Base-by-base conservation (phyloP, 768 basidiomycete species). In the Tricholoma bakamatsutake region DNA sequence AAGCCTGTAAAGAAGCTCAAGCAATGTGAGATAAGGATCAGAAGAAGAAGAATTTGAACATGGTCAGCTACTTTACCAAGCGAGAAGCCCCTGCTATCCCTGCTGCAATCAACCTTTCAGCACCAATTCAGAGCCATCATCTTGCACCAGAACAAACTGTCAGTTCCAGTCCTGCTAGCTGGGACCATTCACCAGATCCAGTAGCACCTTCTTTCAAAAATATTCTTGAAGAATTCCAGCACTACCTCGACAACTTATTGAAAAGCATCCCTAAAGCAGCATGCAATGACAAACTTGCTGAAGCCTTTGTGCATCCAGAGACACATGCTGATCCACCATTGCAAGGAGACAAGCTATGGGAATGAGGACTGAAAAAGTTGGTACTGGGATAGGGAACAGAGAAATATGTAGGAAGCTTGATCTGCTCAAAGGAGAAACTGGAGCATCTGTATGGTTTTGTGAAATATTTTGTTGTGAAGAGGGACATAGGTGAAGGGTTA, bases 331-430 rank as follows among this genome's bases (percentile, higher is more conserved):
- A 39, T 39, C 7, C 6, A 6, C n/a, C 37, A 39, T 39, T 39
- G 37, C 37, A 39, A 39, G 37, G 37, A 39, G 37, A 39, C 6
- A 6, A 39, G 37, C 37, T 39, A 39, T 39, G 37, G 37, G 37
- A 39, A 39, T 11, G 37, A 39, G 37, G 37, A 39, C 37, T 39
- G 37, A 39, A 39, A 5, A n/a, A 39, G 13, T 39, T 8, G 6
- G 13, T 39, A 1, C 54, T 69, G 1, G 66, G 67, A 8, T 66
- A 62, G 64, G 64, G 61, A 12, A 61, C 15, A 31, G 57, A 58
- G 18, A 55, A 42, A 10, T 51, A 67, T 35, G 54, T 50, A 21
- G 30, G 53, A 10, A 46, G 47, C 3, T 21, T 68, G 17, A 55
- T 68, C 3, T 46, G 35, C 3, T 51, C 51, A 18, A 42, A 49